These are phyloP conservation scores for Exophiala calicioides DNA, from an alignment of 2,329 filamentous ascomycete species.

Conservation along the genomic window DNA sequence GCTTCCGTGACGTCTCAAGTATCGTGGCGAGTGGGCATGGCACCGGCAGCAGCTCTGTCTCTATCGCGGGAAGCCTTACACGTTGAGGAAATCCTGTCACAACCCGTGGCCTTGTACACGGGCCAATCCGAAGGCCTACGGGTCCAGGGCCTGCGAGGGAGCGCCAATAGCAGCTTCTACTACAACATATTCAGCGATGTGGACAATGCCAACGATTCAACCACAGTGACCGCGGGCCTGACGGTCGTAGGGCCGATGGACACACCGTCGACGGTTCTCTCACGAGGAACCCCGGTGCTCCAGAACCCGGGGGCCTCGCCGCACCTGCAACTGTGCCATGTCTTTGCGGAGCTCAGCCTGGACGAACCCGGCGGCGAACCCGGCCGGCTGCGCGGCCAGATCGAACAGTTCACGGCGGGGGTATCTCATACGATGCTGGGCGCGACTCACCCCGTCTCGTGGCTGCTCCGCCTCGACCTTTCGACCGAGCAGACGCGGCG, in stretches of 20 bases:
- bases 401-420: slow-evolving; percentile 9
- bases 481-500: background rate
- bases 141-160: slow-evolving; percentile 7
- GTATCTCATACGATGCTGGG: slow-evolving; percentile 9
- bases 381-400: slow-evolving; percentile 12
- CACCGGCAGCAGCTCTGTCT: slow-evolving; percentile 1
- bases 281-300: slow-evolving; percentile 5
- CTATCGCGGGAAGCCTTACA: slow-evolving; percentile 15
- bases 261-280: slow-evolving; percentile 11
- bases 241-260: slow-evolving; percentile 13
- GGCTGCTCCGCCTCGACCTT: slow-evolving; percentile 8
- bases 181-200: slow-evolving; percentile 7
- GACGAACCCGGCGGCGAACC: slow-evolving; percentile 8
- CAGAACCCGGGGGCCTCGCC: slow-evolving; percentile 7
- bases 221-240: slow-evolving; percentile 14
- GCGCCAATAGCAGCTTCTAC: background rate
- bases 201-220: slow-evolving; percentile 16
- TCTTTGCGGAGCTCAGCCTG: slow-evolving; percentile 17
- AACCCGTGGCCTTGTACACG: slow-evolving; percentile 9
- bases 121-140: slow-evolving; percentile 16
- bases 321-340: slow-evolving; percentile 15
- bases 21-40: slow-evolving; percentile 16
- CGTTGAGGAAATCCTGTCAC: slow-evolving; percentile 13
- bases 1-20: background rate
- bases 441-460: slow-evolving; percentile 13